These are phyloP conservation scores for Ustilago tritici DNA, from an alignment of 1,284 basidiomycete genomes.

Conservation along the genomic window DNA sequence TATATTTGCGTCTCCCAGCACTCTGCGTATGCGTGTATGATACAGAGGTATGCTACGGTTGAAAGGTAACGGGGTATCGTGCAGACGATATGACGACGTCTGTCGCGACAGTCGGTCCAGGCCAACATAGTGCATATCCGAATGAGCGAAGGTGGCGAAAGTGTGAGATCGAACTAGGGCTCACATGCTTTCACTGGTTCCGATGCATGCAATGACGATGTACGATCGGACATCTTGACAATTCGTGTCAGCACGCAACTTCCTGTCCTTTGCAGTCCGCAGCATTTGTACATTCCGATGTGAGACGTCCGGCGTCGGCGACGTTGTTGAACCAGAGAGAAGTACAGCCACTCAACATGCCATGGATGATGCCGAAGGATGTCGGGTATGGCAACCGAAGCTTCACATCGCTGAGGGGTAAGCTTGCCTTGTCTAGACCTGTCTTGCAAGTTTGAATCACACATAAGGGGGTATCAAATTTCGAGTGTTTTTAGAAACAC, in stretches of 20 bases:
- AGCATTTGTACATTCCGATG: constrained; percentile 3
- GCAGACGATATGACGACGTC: too few species aligned
- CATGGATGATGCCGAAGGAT: not conserved
- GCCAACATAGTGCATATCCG: too few species aligned
- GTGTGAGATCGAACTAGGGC: not conserved
- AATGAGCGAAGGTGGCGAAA: too few species aligned
- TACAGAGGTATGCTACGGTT: too few species aligned
- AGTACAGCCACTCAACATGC: not conserved
- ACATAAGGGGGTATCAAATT: too few species aligned
- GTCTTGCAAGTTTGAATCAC: not conserved
- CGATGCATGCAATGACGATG: constrained; percentile 2
- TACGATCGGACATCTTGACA: not conserved
- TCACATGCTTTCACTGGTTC: not conserved
- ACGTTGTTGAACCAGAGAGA: not conserved
- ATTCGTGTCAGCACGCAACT: not conserved
- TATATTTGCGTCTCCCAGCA: too few species aligned
- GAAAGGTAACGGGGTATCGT: too few species aligned
- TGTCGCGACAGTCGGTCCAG: too few species aligned
- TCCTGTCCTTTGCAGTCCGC: not conserved
- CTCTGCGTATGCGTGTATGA: too few species aligned
- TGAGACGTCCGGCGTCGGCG: not conserved
- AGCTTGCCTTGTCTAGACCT: not conserved
- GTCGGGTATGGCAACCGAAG: not conserved
- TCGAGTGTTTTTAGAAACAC: too few species aligned
- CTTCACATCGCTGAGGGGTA: not conserved